Conservation (phyloP, 1,284 basidiomycete species). For the Trichosporon asahii region DNA sequence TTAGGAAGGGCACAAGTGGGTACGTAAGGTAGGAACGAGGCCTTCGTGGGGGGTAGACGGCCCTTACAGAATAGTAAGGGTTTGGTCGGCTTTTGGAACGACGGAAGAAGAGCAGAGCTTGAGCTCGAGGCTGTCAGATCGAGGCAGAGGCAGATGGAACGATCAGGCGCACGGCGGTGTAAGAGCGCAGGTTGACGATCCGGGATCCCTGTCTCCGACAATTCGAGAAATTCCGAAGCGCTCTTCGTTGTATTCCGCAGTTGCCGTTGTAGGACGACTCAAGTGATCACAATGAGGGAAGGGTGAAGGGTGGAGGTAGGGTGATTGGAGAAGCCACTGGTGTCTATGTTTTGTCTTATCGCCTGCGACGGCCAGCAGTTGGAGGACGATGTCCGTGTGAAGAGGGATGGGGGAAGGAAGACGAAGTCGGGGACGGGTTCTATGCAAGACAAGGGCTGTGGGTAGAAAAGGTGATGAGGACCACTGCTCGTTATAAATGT, state of each 20-base stretch:
- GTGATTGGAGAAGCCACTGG: not conserved
- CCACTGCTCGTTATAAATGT: not conserved
- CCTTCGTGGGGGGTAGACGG: not conserved
- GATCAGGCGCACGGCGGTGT: not conserved
- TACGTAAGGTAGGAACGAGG: constrained; percentile 5
- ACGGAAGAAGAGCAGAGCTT: not conserved
- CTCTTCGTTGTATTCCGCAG: not conserved
- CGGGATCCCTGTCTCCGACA: not conserved
- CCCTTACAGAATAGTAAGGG: not conserved
- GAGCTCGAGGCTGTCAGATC: not conserved
- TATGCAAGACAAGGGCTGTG: not conserved
- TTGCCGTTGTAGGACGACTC: not conserved
- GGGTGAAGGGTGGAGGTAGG: not conserved
- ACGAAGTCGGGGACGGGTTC: not conserved
- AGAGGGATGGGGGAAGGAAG: not conserved
- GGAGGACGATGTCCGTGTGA: too few species aligned
- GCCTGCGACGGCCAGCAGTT: not conserved
- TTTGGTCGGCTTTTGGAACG: constrained; percentile 3
- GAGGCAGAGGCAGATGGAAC: not conserved
- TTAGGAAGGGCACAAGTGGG: not conserved
- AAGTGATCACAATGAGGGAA: not conserved
- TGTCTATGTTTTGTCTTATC: not conserved
- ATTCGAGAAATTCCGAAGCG: not conserved
- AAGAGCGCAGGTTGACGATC: not conserved
- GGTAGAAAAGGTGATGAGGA: not conserved